Evolutionary conservation across 148 eudicot genomes (phyloP).

Genomic region (Cornus kousa): DNA sequence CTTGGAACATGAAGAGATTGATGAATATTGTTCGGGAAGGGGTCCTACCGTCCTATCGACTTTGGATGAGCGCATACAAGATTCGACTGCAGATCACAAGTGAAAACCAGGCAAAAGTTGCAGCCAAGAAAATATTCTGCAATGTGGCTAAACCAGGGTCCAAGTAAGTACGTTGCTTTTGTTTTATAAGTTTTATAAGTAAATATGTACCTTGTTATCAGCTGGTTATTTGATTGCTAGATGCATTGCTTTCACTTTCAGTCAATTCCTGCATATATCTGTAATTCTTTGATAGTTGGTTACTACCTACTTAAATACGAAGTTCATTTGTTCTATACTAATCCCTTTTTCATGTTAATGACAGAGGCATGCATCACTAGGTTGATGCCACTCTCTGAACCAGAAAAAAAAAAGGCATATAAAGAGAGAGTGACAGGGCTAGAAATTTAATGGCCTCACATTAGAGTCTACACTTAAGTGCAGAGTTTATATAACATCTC

Average conservation of each 20-base stretch:
- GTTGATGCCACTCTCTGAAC: no score
- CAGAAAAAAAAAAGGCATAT: no score
- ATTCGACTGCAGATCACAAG: slow-evolving; percentile 36
- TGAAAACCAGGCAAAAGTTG: slow-evolving; percentile 56
- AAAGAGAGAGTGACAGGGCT: background rate
- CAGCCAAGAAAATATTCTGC: slow-evolving; percentile 49
- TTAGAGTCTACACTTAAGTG: no score
- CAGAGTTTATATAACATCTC: no score
- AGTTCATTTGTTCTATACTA: background rate
- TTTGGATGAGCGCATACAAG: slow-evolving; percentile 39
- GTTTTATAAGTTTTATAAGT: background rate
- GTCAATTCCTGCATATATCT: background rate
- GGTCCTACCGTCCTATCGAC: slow-evolving; percentile 37
- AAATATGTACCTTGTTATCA: background rate
- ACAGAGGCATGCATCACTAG: no score
- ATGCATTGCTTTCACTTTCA: background rate
- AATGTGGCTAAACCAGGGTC: slow-evolving; percentile 54
- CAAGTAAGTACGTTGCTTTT: slow-evolving; percentile 27
- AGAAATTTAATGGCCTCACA: no score
- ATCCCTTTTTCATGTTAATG: background rate
- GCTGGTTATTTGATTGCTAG: background rate
- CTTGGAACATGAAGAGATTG: slow-evolving; percentile 70
- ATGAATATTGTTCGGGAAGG: slow-evolving; percentile 44
- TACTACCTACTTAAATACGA: slow-evolving; percentile 11
- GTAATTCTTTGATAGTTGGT: background rate